Percentiles rank a stretch among this genome's conserved stretches.
Evolutionary conservation across 1,284 basidiomycete genomes (phyloP).

Genomic region (Sanghuangporus baumii): DNA sequence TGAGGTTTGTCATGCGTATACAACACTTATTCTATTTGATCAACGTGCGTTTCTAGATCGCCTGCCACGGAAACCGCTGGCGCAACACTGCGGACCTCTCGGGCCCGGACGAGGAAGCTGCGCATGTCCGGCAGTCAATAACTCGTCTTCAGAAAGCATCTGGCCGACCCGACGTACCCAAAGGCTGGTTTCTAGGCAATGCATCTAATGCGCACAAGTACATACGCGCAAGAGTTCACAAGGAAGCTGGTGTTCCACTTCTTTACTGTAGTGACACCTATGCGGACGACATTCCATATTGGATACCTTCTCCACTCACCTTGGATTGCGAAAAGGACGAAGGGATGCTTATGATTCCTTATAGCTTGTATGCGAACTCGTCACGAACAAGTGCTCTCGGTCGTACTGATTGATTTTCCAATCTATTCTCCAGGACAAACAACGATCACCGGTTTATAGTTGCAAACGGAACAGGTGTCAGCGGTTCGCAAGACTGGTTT

Average conservation of each 20-base stretch:
- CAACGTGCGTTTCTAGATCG: neutral
- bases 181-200: conserved; percentile 17
- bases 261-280: conserved; percentile 24
- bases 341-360: conserved; percentile 29
- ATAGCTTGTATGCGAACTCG: conserved; percentile 1
- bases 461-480: conserved; percentile 5
- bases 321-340: conserved; percentile 11
- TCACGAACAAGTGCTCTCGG: neutral
- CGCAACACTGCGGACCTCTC: conserved; percentile 2
- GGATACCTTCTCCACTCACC: conserved; percentile 24
- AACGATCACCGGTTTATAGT: conserved; percentile 32
- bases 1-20: neutral
- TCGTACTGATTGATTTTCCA: conserved; percentile 11
- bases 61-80: conserved; percentile 4
- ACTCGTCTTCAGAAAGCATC: conserved; percentile 1
- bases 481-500: conserved; percentile 27
- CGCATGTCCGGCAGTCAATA: conserved; percentile 23
- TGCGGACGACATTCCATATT: conserved; percentile 35
- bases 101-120: neutral
- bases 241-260: conserved; percentile 21
- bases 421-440: conserved; percentile 31
- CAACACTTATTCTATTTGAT: neutral
- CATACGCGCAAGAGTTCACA: conserved; percentile 19
- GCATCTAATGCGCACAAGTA: conserved; percentile 20
- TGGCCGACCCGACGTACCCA: neutral